These are phyloP conservation scores for Aspergillus texensis DNA, from an alignment of 2,329 filamentous ascomycete species.

Conservation along the genomic window DNA sequence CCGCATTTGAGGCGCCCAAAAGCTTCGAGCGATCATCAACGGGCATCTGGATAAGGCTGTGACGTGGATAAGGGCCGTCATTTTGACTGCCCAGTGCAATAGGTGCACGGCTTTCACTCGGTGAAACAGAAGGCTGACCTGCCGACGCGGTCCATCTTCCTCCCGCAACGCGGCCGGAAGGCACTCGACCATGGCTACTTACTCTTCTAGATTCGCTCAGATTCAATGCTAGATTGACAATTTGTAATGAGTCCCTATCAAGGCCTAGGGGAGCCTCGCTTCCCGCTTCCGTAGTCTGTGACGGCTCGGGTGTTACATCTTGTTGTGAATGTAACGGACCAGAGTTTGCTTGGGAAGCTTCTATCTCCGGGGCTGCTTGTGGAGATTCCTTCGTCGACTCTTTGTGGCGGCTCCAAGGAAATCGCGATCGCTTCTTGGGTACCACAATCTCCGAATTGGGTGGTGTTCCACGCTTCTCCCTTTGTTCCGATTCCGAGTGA, in stretches of 20 bases:
- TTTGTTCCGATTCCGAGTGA: conserved; percentile 33
- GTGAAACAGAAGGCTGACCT: conserved; percentile 24
- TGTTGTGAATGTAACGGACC: conserved; percentile 17
- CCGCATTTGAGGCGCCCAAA: conserved; percentile 10
- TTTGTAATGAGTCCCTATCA: conserved; percentile 80
- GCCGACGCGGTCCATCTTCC: conserved; percentile 37
- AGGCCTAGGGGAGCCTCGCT: conserved; percentile 42
- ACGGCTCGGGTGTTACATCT: conserved; percentile 18
- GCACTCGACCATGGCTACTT: conserved; percentile 59
- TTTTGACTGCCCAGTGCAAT: conserved; percentile 19
- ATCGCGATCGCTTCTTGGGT: conserved; percentile 40
- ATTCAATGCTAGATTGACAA: conserved; percentile 89
- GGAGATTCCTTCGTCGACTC: conserved; percentile 35
- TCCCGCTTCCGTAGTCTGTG: conserved; percentile 12
- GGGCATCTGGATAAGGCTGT: conserved; percentile 27
- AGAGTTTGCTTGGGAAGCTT: conserved; percentile 13
- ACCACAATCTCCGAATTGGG: conserved; percentile 32
- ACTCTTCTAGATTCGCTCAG: conserved; percentile 75
- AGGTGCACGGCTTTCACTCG: conserved; percentile 24
- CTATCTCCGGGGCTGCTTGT: conserved; percentile 11
- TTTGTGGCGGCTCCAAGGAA: conserved; percentile 37
- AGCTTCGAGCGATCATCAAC: conserved; percentile 28
- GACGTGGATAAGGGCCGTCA: conserved; percentile 21
- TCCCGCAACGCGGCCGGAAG: conserved; percentile 52
- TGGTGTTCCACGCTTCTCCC: conserved; percentile 44